Base-by-base conservation (phyloP, 805 yeast species). In the Debaryomyces prosopidis region DNA sequence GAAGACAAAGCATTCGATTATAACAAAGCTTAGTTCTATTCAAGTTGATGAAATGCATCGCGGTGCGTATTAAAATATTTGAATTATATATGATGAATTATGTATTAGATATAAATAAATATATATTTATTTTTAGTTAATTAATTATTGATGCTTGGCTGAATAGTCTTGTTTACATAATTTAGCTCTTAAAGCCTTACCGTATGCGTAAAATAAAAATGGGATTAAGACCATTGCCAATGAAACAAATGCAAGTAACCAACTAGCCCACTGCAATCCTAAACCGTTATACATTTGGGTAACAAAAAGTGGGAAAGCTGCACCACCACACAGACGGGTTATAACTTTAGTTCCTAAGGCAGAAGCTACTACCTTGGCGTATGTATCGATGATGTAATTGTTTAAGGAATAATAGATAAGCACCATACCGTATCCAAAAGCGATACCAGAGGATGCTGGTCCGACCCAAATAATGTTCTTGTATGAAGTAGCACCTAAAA, bases 331-430 rank as follows among this genome's bases (percentile, higher is more conserved):
- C 55, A 85, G 77, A 74, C 95, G 79, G 55, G 87, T 70, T 57
- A 87, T 86, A 26, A 86, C 92, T 61, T 87, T 87, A 4, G 92
- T 85, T 12, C 92, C 92, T 54, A 87, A 73, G 0, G 94, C 94
- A 47, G 84, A 76, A 7, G 94, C 89, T 4, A 92, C 91, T 59
- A 77, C 85, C 58, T 85, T 81, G 43, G 89, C 85, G 66, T 90
- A 89, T 33, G 96, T 86, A 66, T 90, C 97, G 61, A 90, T 88
- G 66, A 90, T 91, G 60, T 91, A 89, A 68, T 87, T 87, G 69
- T 87, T 79, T 49, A 79, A 62, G 1, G 83, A 77, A 58, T 79
- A 79, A 62, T 79, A 80, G 50, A 80, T 75, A 52, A 79, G 67
- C 43, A 80, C 83, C 83, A 80, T 79, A 41, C 84, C 84, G 55